Conservation (phyloP, 2,329 filamentous ascomycete genomes). For the Nothophaeocryptopus gaeumannii region DNA sequence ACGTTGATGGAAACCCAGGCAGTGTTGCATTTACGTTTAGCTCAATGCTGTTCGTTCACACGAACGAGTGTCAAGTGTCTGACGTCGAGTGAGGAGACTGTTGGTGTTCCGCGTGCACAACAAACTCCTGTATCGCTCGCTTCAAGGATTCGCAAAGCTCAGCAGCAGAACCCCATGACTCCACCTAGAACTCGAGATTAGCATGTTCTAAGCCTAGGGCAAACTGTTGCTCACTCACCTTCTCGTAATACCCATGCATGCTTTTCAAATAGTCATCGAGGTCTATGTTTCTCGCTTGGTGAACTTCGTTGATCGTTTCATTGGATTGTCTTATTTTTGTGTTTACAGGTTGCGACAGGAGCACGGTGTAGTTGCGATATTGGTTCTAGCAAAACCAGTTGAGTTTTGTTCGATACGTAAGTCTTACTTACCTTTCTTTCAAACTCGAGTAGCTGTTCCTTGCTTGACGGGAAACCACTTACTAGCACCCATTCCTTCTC, state of each 20-base stretch:
- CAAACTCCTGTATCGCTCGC: conserved; percentile 4
- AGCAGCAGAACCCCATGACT: conserved; percentile 2
- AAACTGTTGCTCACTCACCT: conserved; percentile 2
- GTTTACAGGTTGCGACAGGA: conserved; percentile 3
- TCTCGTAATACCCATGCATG: conserved; percentile 5
- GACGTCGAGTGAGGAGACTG: conserved; percentile 4
- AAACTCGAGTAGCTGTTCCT: conserved; percentile 5
- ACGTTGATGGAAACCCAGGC: conserved; percentile 3
- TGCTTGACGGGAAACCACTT: conserved; percentile 4
- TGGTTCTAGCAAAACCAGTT: conserved; percentile 2
- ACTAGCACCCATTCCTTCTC: conserved; percentile 5
- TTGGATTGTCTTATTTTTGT: conserved; percentile 2
- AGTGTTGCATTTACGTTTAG: conserved; percentile 5
- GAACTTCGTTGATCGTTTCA: conserved; percentile 3
- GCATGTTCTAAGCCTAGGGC: conserved; percentile 4
- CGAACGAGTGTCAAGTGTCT: conserved; percentile 2
- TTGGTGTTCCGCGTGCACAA: conserved; percentile 4
- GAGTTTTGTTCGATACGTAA: conserved; percentile 2
- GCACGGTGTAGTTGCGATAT: conserved; percentile 3
- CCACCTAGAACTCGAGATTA: conserved; percentile 4
- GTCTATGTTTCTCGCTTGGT: conserved; percentile 2
- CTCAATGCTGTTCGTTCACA: conserved; percentile 4
- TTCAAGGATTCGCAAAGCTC: conserved; percentile 5
- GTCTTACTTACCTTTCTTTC: conserved; percentile 5
- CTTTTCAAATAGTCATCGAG: conserved; percentile 5